Evolutionary conservation across 257 asterid species (phyloP), one percentile per base, ranked within the genome.

Genomic region (Solanum piurae): DNA sequence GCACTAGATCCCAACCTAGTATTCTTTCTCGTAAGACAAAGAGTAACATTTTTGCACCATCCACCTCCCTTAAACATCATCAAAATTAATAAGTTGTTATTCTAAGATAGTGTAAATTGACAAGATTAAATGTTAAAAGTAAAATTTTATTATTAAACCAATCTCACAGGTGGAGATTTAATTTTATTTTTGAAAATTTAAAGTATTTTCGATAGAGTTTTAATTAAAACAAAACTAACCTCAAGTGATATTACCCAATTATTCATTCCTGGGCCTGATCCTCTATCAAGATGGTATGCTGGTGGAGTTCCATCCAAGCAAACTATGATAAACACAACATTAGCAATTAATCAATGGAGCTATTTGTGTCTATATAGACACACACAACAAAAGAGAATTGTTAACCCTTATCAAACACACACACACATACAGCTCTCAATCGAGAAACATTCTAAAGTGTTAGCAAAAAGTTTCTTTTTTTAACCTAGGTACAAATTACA

Each of bases 221-320:
- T 44, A 55, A 55, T 55, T 55, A 79, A 14, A 16, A 44, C 9
- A 44, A 86, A 49, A 58, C 77, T 18, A 40, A 87, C 88, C 88
- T 87, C 88, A 36, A 87, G 1, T 25, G 68, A 82, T 42, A 87
- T 20, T 11, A 87, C 18, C 88, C 79, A 87, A 87, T 87, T 76
- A 1, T 76, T 76, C 58, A 37, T 6, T 31, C 88, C 88, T 6
- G 12, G 20, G 5, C 79, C 88, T 34, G 18, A 76, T 10, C 88
- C 88, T 60, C 88, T 87, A 40, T 76, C 44, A 55, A 87, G 88
- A 87, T 87, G 88, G 83, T 87, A 87, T n/a, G 88, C 88, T 34
- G 88, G 86, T 55, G 88, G 88, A 34, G 75, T 87, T 42, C 88
- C 88, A 58, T 87, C 86, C 77, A 87, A 76, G 49, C 88, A 87